Base-by-base conservation (phyloP, 192 early-diverging fungal genomes). In the Umbelopsis sp. region DNA sequence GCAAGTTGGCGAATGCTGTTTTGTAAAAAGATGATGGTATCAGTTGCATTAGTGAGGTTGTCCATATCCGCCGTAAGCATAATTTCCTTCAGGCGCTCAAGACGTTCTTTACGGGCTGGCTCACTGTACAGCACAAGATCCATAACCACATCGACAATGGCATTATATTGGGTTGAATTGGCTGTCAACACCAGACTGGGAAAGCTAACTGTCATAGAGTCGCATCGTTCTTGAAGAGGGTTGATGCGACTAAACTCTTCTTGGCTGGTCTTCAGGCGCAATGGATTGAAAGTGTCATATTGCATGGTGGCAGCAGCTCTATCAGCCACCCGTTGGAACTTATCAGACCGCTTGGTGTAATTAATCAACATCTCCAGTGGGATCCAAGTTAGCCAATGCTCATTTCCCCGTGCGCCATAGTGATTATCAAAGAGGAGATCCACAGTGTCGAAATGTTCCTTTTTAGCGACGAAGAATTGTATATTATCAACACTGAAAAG, bases 81-180 rank as follows among this genome's bases (percentile, higher is more conserved):
- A 69, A 94, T 94, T 43, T 92, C 92, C 45, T 89, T 86, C 14
- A 95, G 75, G 26, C 88, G 82, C 51, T 91, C 90, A 52, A 83
- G 80, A 17, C 92, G 85, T 43, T 91, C 89, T 26, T 90, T 92
- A 59, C 88, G 87, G 0, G 85, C 86, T 7, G 95, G 93, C 71
- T 95, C 95, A 24, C 87, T 89, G 69, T 94, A 97, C 20, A 95
- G 86, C 11, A 97, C 79, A 24, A 97, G 83, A 53, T 95, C 92
- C 0, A 82, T 86, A 24, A 93, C 89, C 17, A 92, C 87, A 72
- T 96, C 87, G 66, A 88, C 85, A 3, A 94, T 79, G 1, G 88
- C 80, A 36, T 84, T 82, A 77, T 91, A 96, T 82, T 95, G 94
- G 53, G 78, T 77, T 9, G 95, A 90, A 32, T 90, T 93, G 22